These are phyloP conservation scores for Beauveria bassiana DNA, from an alignment of 2,329 filamentous ascomycete species.

Conservation along the genomic window DNA sequence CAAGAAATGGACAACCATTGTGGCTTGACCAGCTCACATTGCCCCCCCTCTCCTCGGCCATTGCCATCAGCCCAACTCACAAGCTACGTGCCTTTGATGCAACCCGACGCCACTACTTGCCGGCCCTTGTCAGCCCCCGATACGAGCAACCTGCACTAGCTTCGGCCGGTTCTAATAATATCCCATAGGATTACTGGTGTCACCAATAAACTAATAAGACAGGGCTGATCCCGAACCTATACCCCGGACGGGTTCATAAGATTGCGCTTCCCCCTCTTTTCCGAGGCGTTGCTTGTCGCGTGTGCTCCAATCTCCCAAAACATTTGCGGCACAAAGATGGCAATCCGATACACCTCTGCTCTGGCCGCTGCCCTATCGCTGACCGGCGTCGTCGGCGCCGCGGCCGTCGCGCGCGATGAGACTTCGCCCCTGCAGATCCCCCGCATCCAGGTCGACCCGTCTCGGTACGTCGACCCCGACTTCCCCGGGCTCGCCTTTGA, in stretches of 20 bases:
- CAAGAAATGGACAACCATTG: no score
- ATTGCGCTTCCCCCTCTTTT: neutral
- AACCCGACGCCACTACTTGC: neutral
- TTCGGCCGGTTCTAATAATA: neutral
- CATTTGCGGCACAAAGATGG: neutral
- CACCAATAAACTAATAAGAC: neutral
- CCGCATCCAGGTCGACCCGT: neutral
- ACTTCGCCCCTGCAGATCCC: neutral
- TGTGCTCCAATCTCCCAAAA: neutral
- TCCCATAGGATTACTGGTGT: neutral
- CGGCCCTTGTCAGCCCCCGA: neutral
- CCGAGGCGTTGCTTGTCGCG: neutral
- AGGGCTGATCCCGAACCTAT: neutral
- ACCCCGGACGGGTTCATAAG: neutral
- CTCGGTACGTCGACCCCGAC: slow-evolving; percentile 2
- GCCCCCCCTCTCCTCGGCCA: neutral
- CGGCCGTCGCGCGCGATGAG: neutral
- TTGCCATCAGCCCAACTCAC: neutral
- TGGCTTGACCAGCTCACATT: no score
- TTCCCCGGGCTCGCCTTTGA: slow-evolving; percentile 5
- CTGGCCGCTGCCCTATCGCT: neutral
- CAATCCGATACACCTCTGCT: neutral
- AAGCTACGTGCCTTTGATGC: neutral
- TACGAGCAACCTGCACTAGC: neutral
- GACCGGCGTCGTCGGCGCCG: neutral